A percentile compares a stretch with the other conserved stretches of the same genome.
phyloP scores from a whole-genome alignment of 2,329 filamentous ascomycete genomes.

The Fusarium sp. region DNA sequence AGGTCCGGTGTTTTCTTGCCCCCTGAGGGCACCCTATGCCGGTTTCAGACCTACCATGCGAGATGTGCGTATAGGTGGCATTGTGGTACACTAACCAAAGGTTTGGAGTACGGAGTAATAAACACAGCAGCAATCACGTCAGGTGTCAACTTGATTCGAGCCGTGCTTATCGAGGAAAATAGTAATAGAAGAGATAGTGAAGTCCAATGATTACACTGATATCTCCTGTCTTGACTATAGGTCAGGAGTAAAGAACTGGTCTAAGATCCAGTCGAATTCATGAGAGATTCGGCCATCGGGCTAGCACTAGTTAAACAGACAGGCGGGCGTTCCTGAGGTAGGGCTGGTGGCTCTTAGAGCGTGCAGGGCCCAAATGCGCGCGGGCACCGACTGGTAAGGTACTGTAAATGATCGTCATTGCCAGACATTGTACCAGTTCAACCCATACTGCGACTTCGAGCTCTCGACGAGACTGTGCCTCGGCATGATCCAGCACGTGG shows the following conservation, averaged over 20 bases:
- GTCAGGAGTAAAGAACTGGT: neutral
- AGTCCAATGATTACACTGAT: neutral
- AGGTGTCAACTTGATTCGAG: neutral
- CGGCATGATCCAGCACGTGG: slow-evolving; percentile 30
- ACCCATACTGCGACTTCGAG: neutral
- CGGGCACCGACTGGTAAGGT: neutral
- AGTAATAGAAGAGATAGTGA: neutral
- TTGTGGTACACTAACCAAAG: neutral
- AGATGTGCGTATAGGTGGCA: neutral
- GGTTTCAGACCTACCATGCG: neutral
- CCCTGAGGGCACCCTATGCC: neutral
- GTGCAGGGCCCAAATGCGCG: neutral
- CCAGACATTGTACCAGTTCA: neutral
- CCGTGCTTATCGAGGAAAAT: neutral
- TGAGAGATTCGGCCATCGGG: neutral
- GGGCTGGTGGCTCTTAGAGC: neutral
- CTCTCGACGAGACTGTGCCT: slow-evolving; percentile 23
- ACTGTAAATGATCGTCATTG: neutral
- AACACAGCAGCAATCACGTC: neutral
- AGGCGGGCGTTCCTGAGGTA: neutral
- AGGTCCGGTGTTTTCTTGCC: too few relatives aligned
- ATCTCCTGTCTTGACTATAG: neutral
- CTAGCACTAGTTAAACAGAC: neutral
- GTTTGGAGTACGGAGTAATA: neutral
- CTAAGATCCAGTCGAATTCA: neutral